A percentile compares a stretch with the other conserved stretches of the same genome.
Conservation (phyloP, 768 basidiomycete species). For the Pisolithus tinctorius region DNA sequence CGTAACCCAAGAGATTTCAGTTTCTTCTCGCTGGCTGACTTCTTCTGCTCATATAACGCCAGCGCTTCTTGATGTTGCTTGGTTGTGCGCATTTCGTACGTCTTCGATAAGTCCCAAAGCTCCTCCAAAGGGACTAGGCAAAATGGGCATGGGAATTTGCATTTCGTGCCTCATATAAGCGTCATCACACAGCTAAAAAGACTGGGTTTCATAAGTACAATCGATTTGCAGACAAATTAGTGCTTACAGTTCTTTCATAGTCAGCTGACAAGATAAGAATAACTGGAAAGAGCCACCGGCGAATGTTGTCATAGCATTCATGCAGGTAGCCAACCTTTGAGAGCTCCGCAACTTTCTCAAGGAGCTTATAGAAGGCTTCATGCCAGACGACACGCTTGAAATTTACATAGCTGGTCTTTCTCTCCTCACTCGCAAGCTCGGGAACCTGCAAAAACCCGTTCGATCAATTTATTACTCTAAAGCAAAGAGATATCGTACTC, state of each 20-base stretch:
- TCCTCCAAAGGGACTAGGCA: conserved; percentile 28
- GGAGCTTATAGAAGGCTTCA: conserved; percentile 20
- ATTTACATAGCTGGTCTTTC: conserved; percentile 21
- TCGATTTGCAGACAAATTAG: conserved; percentile 11
- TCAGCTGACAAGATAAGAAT: conserved; percentile 34
- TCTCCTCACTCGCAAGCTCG: conserved; percentile 19
- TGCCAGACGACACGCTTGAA: conserved; percentile 34
- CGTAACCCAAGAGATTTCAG: too few relatives aligned
- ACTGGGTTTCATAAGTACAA: too few relatives aligned
- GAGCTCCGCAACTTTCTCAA: conserved; percentile 17
- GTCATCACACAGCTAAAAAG: conserved; percentile 29
- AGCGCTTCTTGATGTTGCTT: too few relatives aligned
- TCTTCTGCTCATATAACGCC: too few relatives aligned
- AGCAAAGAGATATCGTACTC: neutral
- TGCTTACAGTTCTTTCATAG: conserved; percentile 40
- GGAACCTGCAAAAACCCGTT: neutral
- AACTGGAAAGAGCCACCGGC: conserved; percentile 26
- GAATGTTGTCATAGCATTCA: conserved; percentile 24
- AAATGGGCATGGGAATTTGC: conserved; percentile 29
- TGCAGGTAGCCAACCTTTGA: conserved; percentile 16
- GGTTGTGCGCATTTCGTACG: too few relatives aligned
- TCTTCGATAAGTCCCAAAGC: conserved; percentile 1
- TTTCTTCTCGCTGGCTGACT: too few relatives aligned
- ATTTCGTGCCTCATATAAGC: conserved; percentile 23
- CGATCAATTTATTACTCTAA: neutral